Conservation (phyloP, 805 yeast genomes). For the Cyberlindnera xylosilytica region DNA sequence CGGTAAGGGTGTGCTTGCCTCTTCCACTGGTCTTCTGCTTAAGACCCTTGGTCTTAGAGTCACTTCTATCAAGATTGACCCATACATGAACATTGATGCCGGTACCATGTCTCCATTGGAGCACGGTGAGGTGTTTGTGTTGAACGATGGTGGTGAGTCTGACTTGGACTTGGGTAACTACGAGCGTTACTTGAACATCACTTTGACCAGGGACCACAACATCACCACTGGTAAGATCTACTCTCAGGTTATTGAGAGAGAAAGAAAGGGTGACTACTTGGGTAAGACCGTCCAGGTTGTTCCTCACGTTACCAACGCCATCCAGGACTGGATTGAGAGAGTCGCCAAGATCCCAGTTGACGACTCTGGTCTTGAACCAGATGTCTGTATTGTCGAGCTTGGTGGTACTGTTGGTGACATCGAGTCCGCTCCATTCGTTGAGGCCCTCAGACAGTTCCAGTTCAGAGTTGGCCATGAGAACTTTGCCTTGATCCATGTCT, state of each 20-base stretch:
- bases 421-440: conserved; percentile 98
- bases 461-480: conserved; percentile 93
- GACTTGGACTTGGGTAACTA: conserved; percentile 97
- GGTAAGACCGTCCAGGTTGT: conserved; percentile 99
- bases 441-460: conserved; percentile 98
- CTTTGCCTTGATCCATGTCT: conserved; percentile 94
- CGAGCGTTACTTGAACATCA: conserved; percentile 92
- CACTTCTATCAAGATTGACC: conserved; percentile 97
- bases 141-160: conserved; percentile 98
- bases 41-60: conserved; percentile 93
- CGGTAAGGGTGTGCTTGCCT: conserved; percentile 98
- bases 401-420: conserved; percentile 99
- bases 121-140: conserved; percentile 97
- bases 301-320: conserved; percentile 95
- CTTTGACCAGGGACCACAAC: conserved; percentile 91
- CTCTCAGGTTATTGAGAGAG: conserved; percentile 88
- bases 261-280: conserved; percentile 93
- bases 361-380: conserved; percentile 82
- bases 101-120: conserved; percentile 99
- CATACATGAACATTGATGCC: conserved; percentile 98
- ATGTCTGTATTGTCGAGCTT: conserved; percentile 92
- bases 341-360: conserved; percentile 93
- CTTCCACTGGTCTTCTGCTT: conserved; percentile 92
- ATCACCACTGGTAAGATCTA: conserved; percentile 98
- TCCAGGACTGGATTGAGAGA: conserved; percentile 97